phyloP scores from a whole-genome alignment of 2,329 filamentous ascomycete genomes.

The Colletotrichum truncatum region DNA sequence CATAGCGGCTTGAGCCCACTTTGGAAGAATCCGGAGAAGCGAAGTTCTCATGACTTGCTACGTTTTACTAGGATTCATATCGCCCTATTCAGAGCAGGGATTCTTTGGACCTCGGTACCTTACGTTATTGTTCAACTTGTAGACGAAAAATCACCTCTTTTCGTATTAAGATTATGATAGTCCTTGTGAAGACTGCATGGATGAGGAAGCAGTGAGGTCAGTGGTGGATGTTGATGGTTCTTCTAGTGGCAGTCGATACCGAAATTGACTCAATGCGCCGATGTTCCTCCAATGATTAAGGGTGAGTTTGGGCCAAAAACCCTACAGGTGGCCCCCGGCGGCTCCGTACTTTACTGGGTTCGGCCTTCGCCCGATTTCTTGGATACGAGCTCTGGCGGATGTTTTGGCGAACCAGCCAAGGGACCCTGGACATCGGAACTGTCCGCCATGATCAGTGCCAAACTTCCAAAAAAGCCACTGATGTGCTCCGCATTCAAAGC shows the following conservation, averaged over 20 bases:
- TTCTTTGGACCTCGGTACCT: neutral
- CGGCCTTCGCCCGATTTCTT: constrained; percentile 11
- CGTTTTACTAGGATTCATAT: too few relatives aligned
- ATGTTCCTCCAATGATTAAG: neutral
- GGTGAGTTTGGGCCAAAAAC: neutral
- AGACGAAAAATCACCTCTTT: constrained; percentile 3
- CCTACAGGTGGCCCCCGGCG: neutral
- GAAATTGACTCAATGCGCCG: constrained; percentile 9
- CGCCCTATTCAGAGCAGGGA: neutral
- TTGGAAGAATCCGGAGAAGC: neutral
- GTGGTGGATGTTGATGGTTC: constrained; percentile 5
- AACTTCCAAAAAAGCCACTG: neutral
- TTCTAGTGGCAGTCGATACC: neutral
- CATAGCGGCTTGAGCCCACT: too few relatives aligned
- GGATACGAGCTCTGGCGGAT: constrained; percentile 18
- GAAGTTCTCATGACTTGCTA: neutral
- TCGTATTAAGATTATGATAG: constrained; percentile 18
- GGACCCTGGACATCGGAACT: neutral
- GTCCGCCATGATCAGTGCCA: constrained; percentile 5
- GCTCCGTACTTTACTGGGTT: neutral
- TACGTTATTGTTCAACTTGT: neutral
- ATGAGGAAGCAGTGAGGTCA: neutral
- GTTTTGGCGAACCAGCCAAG: neutral
- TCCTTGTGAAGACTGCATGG: neutral
- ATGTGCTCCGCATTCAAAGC: too few relatives aligned